These are phyloP conservation scores for Vitis hybrid DNA, from an alignment of 177 flowering plant genomes.

Conservation along the genomic window DNA sequence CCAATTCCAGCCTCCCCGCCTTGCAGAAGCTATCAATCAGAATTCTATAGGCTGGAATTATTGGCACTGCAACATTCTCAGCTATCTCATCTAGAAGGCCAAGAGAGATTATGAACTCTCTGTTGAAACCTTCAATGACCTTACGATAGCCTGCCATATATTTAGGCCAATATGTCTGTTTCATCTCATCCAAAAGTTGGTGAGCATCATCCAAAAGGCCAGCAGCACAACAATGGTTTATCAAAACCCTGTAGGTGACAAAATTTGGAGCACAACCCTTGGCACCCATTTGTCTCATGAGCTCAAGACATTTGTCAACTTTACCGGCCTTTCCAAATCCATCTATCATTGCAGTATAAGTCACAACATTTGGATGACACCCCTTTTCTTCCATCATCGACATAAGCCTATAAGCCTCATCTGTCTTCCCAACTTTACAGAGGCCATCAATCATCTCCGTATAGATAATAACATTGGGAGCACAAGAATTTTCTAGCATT, in stretches of 20 bases:
- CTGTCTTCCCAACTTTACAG: constrained; percentile 83
- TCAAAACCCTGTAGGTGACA: constrained; percentile 76
- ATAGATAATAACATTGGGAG: constrained; percentile 87
- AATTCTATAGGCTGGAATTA: constrained; percentile 60
- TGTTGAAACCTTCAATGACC: constrained; percentile 83
- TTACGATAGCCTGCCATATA: constrained; percentile 54
- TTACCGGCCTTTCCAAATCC: constrained; percentile 80
- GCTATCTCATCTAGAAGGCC: constrained; percentile 67
- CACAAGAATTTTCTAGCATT: constrained; percentile 80
- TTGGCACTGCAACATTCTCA: constrained; percentile 39
- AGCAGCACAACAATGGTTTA: constrained; percentile 68
- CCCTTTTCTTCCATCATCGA: constrained; percentile 91
- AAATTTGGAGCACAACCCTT: constrained; percentile 93
- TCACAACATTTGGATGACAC: constrained; percentile 84
- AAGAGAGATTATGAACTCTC: constrained; percentile 64
- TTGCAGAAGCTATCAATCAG: constrained; percentile 70
- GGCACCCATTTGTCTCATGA: constrained; percentile 56
- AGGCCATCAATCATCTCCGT: constrained; percentile 93
- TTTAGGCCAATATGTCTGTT: constrained; percentile 86
- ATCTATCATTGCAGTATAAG: constrained; percentile 93
- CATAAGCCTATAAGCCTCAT: constrained; percentile 79
- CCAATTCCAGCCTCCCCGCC: constrained; percentile 69
- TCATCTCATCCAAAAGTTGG: constrained; percentile 85
- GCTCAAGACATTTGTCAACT: constrained; percentile 61
- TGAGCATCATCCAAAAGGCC: constrained; percentile 76